phyloP scores from a whole-genome alignment of 306 rosid species.

The Adenanthera pavonina region DNA sequence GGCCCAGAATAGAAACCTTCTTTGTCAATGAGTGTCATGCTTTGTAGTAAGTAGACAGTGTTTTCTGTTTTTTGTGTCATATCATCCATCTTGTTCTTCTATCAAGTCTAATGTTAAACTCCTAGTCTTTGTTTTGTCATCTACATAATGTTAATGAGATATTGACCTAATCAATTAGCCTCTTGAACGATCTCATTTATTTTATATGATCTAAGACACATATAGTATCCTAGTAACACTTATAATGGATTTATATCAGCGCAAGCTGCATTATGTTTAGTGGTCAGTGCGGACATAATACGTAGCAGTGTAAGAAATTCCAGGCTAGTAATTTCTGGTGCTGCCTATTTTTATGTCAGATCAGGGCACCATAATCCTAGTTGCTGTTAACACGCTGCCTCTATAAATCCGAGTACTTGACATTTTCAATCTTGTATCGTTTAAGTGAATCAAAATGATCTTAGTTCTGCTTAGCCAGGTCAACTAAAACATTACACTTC shows the following conservation, averaged over 20 bases:
- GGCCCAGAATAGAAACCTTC: constrained; percentile 43
- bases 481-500: too few species aligned
- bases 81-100: neutral
- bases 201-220: neutral
- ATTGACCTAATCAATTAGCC: neutral
- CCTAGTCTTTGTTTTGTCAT: neutral
- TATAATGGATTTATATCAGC: neutral
- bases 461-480: too few species aligned
- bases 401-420: neutral
- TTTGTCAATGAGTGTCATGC: constrained; percentile 3
- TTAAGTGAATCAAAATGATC: too few species aligned
- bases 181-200: neutral
- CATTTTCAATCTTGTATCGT: neutral
- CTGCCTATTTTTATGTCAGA: neutral
- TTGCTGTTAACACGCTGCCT: neutral
- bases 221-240: neutral
- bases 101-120: neutral
- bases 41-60: constrained; percentile 9
- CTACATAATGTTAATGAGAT: neutral
- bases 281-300: neutral
- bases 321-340: neutral
- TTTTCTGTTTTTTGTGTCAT: neutral
- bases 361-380: neutral
- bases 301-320: neutral
- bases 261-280: neutral